Evolutionary conservation across 2,329 filamentous ascomycete species (phyloP), one percentile per base, ranked within the genome.

Genomic region (Aspergillus texensis): DNA sequence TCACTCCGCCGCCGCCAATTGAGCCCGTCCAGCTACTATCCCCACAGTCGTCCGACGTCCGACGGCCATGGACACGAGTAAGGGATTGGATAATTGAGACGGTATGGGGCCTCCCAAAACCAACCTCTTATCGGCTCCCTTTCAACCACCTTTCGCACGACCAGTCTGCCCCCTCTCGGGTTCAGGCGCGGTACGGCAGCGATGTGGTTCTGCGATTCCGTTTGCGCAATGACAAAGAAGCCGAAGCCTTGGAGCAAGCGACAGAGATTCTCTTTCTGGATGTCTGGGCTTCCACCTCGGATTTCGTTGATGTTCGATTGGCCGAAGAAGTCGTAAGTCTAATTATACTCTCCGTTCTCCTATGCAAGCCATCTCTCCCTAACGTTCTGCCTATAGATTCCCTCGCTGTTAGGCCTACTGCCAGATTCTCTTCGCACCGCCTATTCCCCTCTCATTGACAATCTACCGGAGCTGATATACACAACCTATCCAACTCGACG

Each of bases 141-240:
- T 60, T 56, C 30, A 64, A 64, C 54, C 64, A 68, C 28, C 28
- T 61, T 28, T 54, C 68, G 50, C 64, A 62, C 39, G 62, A 68
- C 48, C 64, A 64, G 10, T 63, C 69, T 21, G 74, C 76, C 1
- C 80, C 81, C 2, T 68, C 77, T 19, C 79, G 74, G 60, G 74
- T 79, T 32, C 73, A 79, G 34, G 79, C 83, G 36, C 80, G 82
- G 64, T 97, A 97, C 75, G 87, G 88, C 65, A 87, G 90, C 66
- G 89, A 97, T 77, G 84, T 97, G n/a, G 93, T 99, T 19, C 81
- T 98, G 66, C 89, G 95, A 45, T 97, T 98, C 84, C 92, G 91
- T 72, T 81, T 97, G 61, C 89, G 85, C 65, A 88, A 86, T 30
- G 78, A 83, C 3, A 84, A 88, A 24, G 91, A 96, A 73, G 89